Evolutionary conservation across 495 filamentous ascomycete genomes (phyloP).

Genomic region (Penicillium manginii): DNA sequence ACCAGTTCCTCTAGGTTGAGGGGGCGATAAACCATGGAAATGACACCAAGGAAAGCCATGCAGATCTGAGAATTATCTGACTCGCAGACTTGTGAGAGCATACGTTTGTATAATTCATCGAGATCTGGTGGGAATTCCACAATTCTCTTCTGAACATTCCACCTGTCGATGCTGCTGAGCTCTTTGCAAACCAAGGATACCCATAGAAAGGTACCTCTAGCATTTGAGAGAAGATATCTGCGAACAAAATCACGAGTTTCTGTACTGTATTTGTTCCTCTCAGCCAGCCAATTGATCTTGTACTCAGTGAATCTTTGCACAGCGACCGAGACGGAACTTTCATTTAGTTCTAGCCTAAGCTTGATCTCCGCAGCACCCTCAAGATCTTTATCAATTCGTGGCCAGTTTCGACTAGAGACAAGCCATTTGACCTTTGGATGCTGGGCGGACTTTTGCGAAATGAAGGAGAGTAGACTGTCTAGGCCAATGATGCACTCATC

Average conservation of each 20-base stretch:
- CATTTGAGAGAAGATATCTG: conserved; percentile 23
- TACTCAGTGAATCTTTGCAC: conserved; percentile 36
- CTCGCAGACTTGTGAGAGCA: conserved; percentile 16
- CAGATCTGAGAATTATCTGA: conserved; percentile 2
- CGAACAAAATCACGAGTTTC: conserved; percentile 16
- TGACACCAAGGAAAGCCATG: conserved; percentile 20
- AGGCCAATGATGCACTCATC: conserved; percentile 47
- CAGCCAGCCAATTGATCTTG: conserved; percentile 28
- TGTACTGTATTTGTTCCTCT: conserved; percentile 3
- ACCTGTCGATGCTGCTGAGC: conserved; percentile 7
- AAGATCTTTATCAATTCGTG: conserved; percentile 22
- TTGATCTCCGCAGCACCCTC: background rate
- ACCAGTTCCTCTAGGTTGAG: conserved; percentile 27
- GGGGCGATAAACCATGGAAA: conserved; percentile 25
- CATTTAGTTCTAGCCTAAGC: conserved; percentile 29
- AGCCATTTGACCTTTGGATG: conserved; percentile 36
- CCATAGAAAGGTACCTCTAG: conserved; percentile 12
- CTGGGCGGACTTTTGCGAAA: conserved; percentile 19
- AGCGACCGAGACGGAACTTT: conserved; percentile 15
- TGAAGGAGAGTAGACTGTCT: conserved; percentile 35
- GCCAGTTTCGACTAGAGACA: conserved; percentile 34
- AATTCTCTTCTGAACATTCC: conserved; percentile 3
- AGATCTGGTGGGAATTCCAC: conserved; percentile 17
- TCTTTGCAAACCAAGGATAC: conserved; percentile 33
- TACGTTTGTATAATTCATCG: conserved; percentile 16